Evolutionary conservation across 2,329 filamentous ascomycete species (phyloP).

Genomic region (Biscogniauxia marginata): DNA sequence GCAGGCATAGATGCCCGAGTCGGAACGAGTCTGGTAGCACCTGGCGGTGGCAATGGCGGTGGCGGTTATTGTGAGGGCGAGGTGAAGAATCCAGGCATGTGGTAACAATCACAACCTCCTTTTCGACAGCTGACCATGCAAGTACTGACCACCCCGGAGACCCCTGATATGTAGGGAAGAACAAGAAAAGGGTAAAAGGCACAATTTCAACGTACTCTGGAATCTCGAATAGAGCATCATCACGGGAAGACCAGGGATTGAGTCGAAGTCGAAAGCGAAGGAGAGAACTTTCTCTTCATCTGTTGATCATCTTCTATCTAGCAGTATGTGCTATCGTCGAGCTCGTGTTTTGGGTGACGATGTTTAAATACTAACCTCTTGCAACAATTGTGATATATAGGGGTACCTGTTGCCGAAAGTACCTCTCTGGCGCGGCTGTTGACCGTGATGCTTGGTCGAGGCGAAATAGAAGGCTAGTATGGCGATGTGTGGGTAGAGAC

Average conservation of each 20-base stretch:
- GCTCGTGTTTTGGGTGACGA: neutral
- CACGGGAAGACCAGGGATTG: neutral
- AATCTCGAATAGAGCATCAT: neutral
- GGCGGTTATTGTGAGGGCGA: neutral
- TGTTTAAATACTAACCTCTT: neutral
- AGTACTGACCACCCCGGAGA: neutral
- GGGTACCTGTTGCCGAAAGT: neutral
- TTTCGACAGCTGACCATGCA: neutral
- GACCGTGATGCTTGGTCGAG: neutral
- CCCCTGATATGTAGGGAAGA: neutral
- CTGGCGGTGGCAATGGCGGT: no score
- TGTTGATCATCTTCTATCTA: neutral
- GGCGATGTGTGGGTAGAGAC: neutral
- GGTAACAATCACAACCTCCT: neutral
- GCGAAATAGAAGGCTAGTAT: neutral
- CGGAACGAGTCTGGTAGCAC: no score
- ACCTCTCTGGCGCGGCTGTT: no score
- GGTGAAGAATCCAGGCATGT: neutral
- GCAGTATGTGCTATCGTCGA: neutral
- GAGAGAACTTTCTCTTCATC: no score
- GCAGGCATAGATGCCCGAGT: no score
- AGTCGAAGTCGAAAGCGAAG: neutral
- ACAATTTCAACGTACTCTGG: neutral
- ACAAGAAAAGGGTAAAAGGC: neutral
- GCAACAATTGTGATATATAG: neutral